Percentiles rank a stretch among this genome's conserved stretches.
Conservation (phyloP, 1,139 yeast species). For the Saccharomyces uvarum region DNA sequence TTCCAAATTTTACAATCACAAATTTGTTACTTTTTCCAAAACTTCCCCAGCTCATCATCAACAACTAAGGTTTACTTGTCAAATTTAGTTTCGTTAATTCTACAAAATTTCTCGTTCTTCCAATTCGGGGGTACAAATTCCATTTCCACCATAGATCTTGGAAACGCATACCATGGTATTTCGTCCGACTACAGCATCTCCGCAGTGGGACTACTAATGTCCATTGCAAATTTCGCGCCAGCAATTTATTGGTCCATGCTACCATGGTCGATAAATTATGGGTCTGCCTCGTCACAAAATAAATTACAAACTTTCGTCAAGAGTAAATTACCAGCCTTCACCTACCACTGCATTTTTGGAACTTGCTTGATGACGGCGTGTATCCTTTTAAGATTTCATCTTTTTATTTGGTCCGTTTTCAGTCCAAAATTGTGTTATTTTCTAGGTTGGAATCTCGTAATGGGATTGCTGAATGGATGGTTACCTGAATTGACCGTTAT, state of each 20-base stretch:
- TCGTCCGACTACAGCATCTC: conserved; percentile 53
- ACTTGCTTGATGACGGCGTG: conserved; percentile 62
- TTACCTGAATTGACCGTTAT: conserved; percentile 14
- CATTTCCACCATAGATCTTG: conserved; percentile 78
- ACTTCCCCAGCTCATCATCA: background rate
- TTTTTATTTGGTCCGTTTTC: conserved; percentile 95
- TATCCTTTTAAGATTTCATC: conserved; percentile 65
- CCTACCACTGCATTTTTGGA: conserved; percentile 57
- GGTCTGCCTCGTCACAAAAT: conserved; percentile 32
- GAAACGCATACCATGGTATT: conserved; percentile 89
- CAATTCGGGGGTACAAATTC: conserved; percentile 89
- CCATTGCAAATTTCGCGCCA: conserved; percentile 74
- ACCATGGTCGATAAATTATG: conserved; percentile 35
- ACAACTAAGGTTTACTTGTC: conserved; percentile 4
- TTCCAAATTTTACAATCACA: conserved; percentile 36
- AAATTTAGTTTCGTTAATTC: conserved; percentile 27
- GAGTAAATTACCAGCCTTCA: conserved; percentile 18
- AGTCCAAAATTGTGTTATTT: conserved; percentile 84
- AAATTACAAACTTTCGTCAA: conserved; percentile 26
- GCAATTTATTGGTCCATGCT: conserved; percentile 78
- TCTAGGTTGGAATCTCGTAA: conserved; percentile 62
- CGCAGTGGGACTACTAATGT: conserved; percentile 73
- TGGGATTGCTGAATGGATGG: conserved; percentile 34
- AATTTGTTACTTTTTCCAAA: background rate
- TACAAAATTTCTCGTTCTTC: conserved; percentile 76